Base-by-base conservation (phyloP, 148 eudicot species). In the Pouteria glomerata region DNA sequence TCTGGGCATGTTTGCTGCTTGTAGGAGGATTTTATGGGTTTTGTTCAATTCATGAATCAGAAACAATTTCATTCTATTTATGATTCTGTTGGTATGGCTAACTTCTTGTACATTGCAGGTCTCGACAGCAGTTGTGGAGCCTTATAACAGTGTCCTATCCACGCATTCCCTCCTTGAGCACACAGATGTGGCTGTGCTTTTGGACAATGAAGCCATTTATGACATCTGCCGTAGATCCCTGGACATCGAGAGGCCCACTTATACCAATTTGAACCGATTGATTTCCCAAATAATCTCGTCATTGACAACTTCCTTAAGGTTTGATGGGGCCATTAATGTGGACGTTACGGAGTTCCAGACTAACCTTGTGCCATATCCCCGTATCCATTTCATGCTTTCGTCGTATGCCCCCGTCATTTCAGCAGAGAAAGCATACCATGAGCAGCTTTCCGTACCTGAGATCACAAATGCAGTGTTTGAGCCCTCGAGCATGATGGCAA, bases 271-370 rank as follows among this genome's bases (percentile, higher is more conserved):
- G 75, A 86, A 86, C 71, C 80, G 90, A n/a, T 69, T 83, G 69
- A 81, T 86, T 34, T 86, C 89, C 51, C 89, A 86, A 76, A 74
- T 83, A 35, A 83, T 86, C 58, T 86, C 87, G 39, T 86, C 89
- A 30, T 75, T 86, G 79, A 86, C 89, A 44, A 86, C 89, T 74
- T 86, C 89, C 13, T 73, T 86, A 66, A 76, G 89, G 73, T 86
- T 86, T 73, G 89, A 86, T 83, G 89, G 89, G 59, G 89, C 89
- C 77, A 86, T 86, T 48, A 86, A 86, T 74, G 89, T 86, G 18
- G 89, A 86, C 55, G 44, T 86, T 39, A 86, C 87, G 0, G 89
- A 86, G 73, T 86, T 86, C 76, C 89, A 86, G 78, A 86, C 89
- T 16, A 86, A 86, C 78, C 89, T 86, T 63, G 89, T 86, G 31